Percentiles rank a stretch among this genome's conserved stretches.
phyloP scores from a whole-genome alignment of 495 filamentous ascomycete genomes.

The Neurospora sp. region DNA sequence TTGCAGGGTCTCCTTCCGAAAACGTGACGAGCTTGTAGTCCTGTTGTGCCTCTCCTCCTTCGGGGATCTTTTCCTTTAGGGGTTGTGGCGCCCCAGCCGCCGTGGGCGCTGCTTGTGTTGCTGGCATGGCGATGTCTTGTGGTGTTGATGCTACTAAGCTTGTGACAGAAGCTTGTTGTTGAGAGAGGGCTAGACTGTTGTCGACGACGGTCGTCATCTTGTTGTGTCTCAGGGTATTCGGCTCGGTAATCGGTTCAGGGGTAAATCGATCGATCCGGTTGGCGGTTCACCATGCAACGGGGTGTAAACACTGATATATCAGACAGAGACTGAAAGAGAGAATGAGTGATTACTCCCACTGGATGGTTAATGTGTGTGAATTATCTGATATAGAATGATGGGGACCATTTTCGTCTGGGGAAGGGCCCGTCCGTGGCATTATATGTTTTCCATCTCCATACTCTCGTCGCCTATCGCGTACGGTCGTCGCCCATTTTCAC shows the following conservation, averaged over 20 bases:
- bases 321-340: neutral
- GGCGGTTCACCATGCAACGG: neutral
- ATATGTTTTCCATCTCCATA: neutral
- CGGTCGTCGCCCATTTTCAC: neutral
- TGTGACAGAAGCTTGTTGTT: neutral
- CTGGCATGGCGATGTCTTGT: neutral
- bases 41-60: conserved; percentile 4
- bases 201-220: neutral
- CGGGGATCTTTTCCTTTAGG: conserved; percentile 3
- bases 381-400: neutral
- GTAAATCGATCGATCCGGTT: neutral
- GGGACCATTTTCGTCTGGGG: neutral
- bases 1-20: conserved; percentile 51
- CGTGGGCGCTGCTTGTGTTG: neutral
- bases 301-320: neutral
- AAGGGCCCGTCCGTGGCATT: neutral
- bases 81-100: neutral
- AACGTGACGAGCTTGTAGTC: conserved; percentile 67
- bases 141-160: neutral
- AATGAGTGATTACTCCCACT: neutral
- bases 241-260: neutral
- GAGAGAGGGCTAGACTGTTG: neutral
- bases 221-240: neutral
- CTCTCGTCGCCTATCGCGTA: neutral
- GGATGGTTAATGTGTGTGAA: neutral